Evolutionary conservation across 768 basidiomycete genomes (phyloP).

Genomic region (Grammothele lineata): DNA sequence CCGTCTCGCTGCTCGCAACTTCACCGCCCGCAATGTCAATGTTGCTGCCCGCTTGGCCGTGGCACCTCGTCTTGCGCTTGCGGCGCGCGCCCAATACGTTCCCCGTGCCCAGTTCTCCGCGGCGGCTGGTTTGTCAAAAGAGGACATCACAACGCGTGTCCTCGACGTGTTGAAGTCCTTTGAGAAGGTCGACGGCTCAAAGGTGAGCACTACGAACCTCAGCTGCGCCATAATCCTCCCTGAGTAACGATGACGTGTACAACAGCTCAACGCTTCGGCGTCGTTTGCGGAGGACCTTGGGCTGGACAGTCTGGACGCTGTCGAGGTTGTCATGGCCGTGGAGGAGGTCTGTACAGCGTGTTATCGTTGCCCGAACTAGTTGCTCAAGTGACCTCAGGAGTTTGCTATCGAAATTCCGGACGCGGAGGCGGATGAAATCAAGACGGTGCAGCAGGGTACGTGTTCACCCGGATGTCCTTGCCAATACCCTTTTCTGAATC

Average conservation of each 20-base stretch:
- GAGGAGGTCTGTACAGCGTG: constrained; percentile 64
- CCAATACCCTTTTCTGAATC: neutral
- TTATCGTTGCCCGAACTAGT: neutral
- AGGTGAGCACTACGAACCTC: constrained; percentile 37
- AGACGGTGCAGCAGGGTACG: constrained; percentile 86
- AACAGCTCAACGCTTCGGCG: constrained; percentile 60
- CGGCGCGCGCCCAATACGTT: constrained; percentile 21
- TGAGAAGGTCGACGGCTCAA: constrained; percentile 79
- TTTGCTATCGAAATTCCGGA: constrained; percentile 98
- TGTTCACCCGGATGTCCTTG: constrained; percentile 2
- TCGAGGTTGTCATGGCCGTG: constrained; percentile 98
- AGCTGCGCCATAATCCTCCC: neutral
- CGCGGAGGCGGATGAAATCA: constrained; percentile 91
- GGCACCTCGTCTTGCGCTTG: constrained; percentile 16
- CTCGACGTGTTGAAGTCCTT: constrained; percentile 83
- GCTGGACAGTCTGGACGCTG: constrained; percentile 92
- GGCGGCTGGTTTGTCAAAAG: constrained; percentile 58
- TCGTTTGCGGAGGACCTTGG: constrained; percentile 82
- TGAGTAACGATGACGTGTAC: neutral
- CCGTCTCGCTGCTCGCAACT: constrained; percentile 19
- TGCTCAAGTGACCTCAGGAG: constrained; percentile 51
- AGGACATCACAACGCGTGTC: constrained; percentile 69
- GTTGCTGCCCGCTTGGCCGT: constrained; percentile 42
- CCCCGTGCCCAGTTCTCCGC: constrained; percentile 59
- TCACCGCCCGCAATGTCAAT: constrained; percentile 36